Conservation (phyloP, 2,329 filamentous ascomycete species). For the Botrytis deweyae region DNA sequence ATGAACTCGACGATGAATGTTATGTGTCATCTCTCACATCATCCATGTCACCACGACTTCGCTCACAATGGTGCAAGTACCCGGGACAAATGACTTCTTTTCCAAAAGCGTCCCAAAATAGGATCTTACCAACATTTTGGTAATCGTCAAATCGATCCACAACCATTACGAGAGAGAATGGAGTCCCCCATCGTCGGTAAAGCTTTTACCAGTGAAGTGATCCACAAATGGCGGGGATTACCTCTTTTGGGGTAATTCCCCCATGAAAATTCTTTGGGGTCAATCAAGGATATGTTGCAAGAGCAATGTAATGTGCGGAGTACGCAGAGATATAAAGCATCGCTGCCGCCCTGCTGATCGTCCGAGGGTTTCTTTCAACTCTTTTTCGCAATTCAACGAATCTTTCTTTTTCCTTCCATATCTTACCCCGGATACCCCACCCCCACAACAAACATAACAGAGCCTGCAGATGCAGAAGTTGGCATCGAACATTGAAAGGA, state of each 20-base stretch:
- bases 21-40: not conserved
- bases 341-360: not conserved
- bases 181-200: not conserved
- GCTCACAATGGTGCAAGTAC: not conserved
- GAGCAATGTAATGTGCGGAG: not conserved
- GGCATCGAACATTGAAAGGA: not conserved
- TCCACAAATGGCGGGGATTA: not conserved
- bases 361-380: not conserved
- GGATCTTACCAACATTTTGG: not conserved
- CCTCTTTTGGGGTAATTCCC: not conserved
- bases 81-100: constrained; percentile 6
- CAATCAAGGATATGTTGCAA: not conserved
- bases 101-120: not conserved
- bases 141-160: not conserved
- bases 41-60: not conserved
- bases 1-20: not conserved
- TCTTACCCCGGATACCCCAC: not conserved
- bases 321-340: not conserved
- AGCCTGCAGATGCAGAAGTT: not conserved
- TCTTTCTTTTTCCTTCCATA: not conserved
- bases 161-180: not conserved
- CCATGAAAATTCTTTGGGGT: not conserved
- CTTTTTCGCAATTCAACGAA: not conserved
- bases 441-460: not conserved
- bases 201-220: not conserved